These are phyloP conservation scores for Lentinula sp. DNA, from an alignment of 768 basidiomycete genomes.

Conservation along the genomic window DNA sequence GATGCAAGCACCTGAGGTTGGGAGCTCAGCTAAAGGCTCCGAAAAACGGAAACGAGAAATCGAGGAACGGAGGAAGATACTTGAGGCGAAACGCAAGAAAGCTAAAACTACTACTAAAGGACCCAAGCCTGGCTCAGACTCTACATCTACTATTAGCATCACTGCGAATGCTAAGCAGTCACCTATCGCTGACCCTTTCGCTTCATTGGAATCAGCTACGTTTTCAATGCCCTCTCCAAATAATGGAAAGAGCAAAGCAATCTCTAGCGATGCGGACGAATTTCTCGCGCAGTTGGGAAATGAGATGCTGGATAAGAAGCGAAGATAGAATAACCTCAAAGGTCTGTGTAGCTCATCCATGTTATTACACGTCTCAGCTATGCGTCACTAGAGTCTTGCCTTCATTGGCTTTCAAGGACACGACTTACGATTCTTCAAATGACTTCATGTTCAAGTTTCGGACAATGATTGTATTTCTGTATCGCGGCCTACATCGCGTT, in stretches of 20 bases:
- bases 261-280: slow-evolving; percentile 43
- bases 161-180: not conserved
- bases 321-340: slow-evolving; percentile 14
- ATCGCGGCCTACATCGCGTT: not conserved
- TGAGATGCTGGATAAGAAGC: slow-evolving; percentile 41
- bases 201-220: slow-evolving; percentile 35
- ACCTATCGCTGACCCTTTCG: slow-evolving; percentile 38
- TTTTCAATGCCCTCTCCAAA: slow-evolving; percentile 11
- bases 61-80: slow-evolving; percentile 26
- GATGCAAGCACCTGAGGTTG: slow-evolving; percentile 38
- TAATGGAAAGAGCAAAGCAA: slow-evolving; percentile 17
- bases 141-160: not conserved
- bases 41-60: slow-evolving; percentile 18
- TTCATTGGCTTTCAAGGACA: not conserved
- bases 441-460: not conserved
- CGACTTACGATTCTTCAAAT: not conserved
- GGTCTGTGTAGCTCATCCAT: not conserved
- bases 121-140: slow-evolving; percentile 2
- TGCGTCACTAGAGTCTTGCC: not conserved
- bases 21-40: slow-evolving; percentile 28
- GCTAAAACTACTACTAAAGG: slow-evolving; percentile 16
- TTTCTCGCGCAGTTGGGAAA: slow-evolving; percentile 64
- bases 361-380: not conserved
- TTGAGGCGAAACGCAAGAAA: slow-evolving; percentile 70
- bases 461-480: not conserved